Percentiles rank a stretch among this genome's conserved stretches.
Conservation (phyloP, 2,329 filamentous ascomycete genomes). For the Acrodontium crateriforme region DNA sequence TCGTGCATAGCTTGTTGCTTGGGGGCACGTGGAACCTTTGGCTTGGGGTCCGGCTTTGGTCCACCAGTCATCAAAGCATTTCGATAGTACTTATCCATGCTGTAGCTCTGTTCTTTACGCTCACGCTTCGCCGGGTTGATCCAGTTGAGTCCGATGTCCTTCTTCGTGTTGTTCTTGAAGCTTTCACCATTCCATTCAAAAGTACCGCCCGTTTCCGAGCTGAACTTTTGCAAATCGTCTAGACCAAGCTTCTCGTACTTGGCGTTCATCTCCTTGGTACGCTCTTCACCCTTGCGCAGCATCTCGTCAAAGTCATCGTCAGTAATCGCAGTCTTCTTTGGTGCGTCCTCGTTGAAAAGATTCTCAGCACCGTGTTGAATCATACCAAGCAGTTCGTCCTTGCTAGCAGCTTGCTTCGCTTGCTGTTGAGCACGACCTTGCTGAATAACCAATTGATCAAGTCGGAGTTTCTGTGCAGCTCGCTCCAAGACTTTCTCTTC, state of each 20-base stretch:
- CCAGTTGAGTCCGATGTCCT: constrained; percentile 86
- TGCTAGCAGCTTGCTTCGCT: constrained; percentile 81
- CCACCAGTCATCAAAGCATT: constrained; percentile 74
- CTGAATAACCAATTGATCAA: constrained; percentile 95
- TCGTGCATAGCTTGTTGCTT: constrained; percentile 88
- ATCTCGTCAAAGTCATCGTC: constrained; percentile 89
- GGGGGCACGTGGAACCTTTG: constrained; percentile 87
- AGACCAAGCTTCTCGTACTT: constrained; percentile 96
- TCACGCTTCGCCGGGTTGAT: constrained; percentile 98
- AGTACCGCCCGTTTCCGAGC: constrained; percentile 64
- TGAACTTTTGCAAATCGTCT: constrained; percentile 95
- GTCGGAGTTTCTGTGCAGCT: constrained; percentile 87
- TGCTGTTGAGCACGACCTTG: constrained; percentile 88
- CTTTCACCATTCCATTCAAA: constrained; percentile 99
- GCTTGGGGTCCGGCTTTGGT: constrained; percentile 69
- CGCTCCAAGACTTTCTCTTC: constrained; percentile 96
- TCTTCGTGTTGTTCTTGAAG: constrained; percentile 64
- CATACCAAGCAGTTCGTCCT: constrained; percentile 93
- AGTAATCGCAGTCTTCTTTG: constrained; percentile 52
- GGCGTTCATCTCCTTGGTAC: constrained; percentile 78
- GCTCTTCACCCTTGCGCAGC: constrained; percentile 69
- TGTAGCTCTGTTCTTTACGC: constrained; percentile 94
- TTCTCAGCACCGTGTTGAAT: constrained; percentile 97
- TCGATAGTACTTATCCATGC: constrained; percentile 97
- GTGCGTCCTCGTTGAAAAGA: constrained; percentile 55